These are phyloP conservation scores for Coniella lustricola DNA, from an alignment of 2,329 filamentous ascomycete species.

Conservation along the genomic window DNA sequence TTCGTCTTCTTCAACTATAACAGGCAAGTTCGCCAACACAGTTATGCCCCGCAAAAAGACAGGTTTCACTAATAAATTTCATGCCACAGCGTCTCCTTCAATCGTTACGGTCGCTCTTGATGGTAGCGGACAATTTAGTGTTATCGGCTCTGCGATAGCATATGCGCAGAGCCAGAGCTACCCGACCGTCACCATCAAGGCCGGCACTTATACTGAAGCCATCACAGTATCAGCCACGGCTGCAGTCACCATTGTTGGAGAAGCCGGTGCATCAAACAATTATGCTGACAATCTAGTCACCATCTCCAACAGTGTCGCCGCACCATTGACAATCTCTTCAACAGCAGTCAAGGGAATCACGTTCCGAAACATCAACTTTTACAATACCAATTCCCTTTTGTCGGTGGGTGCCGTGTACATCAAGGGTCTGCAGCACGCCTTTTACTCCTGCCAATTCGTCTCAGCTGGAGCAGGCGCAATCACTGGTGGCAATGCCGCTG, in stretches of 20 bases:
- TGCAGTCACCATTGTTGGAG: slow-evolving; percentile 34
- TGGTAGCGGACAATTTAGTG: slow-evolving; percentile 36
- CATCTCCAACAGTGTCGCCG: slow-evolving; percentile 21
- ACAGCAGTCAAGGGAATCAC: slow-evolving; percentile 26
- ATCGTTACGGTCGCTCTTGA: slow-evolving; percentile 37
- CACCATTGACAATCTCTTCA: slow-evolving; percentile 25
- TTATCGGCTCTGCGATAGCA: slow-evolving; percentile 35
- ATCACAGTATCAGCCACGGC: slow-evolving; percentile 33
- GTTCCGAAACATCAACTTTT: slow-evolving; percentile 33
- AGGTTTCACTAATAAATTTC: not conserved
- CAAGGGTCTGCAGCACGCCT: slow-evolving; percentile 32
- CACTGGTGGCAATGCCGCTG: slow-evolving; percentile 21
- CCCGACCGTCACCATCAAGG: slow-evolving; percentile 35
- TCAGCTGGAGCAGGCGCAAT: slow-evolving; percentile 27
- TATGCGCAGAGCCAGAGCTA: slow-evolving; percentile 34
- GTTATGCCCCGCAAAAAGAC: no score
- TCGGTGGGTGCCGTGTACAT: slow-evolving; percentile 25
- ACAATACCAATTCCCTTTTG: slow-evolving; percentile 24
- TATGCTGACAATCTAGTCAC: slow-evolving; percentile 32
- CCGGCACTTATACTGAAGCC: slow-evolving; percentile 38
- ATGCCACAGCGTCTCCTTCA: slow-evolving; percentile 1
- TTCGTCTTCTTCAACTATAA: not conserved
- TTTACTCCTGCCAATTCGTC: slow-evolving; percentile 38
- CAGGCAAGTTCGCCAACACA: not conserved
- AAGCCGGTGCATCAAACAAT: slow-evolving; percentile 22